Evolutionary conservation across 73 alveolate species (phyloP).

Genomic region (Paramecium tetraurelia): DNA sequence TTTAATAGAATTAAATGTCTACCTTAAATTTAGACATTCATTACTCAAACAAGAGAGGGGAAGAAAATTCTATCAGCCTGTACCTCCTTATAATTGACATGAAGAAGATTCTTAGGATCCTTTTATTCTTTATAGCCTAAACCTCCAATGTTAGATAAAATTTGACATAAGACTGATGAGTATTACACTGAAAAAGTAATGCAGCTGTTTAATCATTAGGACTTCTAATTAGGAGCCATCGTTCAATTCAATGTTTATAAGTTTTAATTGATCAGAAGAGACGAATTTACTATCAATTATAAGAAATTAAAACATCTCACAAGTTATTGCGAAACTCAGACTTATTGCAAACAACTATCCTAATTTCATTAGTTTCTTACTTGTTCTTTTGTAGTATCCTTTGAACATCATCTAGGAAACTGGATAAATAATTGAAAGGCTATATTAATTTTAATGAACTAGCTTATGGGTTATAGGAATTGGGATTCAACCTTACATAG

Average conservation of each 20-base stretch:
- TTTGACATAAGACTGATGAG: conserved; percentile 76
- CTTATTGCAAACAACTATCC: neutral
- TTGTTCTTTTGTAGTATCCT: neutral
- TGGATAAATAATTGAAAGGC: neutral
- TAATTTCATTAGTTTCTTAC: neutral
- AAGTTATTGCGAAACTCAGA: neutral
- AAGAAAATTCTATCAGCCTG: conserved; percentile 78
- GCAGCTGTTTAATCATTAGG: neutral
- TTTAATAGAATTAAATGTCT: conserved; percentile 59
- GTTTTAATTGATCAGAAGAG: neutral
- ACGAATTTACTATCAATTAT: neutral
- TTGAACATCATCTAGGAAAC: neutral
- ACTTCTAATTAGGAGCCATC: neutral
- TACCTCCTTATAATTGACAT: conserved; percentile 93
- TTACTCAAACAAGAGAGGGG: conserved; percentile 75
- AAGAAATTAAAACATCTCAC: neutral
- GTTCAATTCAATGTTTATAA: conserved; percentile 5
- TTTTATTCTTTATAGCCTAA: conserved; percentile 84
- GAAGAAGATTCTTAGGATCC: conserved; percentile 93
- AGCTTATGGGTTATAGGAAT: neutral
- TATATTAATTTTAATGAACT: neutral
- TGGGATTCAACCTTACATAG: neutral
- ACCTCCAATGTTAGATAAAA: conserved; percentile 86
- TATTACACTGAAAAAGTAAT: conserved; percentile 3
- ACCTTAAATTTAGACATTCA: conserved; percentile 49